These are phyloP conservation scores for Plasmopara viticola DNA, from an alignment of 352 stramenopile species.

Conservation along the genomic window DNA sequence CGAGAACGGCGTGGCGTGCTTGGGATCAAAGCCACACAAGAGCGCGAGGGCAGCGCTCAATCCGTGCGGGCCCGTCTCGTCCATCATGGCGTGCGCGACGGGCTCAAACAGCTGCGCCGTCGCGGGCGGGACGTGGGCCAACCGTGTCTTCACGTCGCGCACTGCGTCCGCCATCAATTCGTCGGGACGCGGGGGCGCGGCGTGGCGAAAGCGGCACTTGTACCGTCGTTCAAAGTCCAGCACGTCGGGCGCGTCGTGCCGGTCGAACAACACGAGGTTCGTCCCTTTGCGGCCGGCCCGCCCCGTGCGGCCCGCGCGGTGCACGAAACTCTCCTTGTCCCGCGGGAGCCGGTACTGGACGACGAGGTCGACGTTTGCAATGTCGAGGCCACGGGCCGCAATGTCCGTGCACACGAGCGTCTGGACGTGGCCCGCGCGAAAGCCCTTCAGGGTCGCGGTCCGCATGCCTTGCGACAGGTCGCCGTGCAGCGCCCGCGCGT, in stretches of 20 bases:
- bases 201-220: constrained; percentile 68
- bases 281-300: constrained; percentile 76
- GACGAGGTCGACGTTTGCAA: constrained; percentile 87
- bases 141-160: constrained; percentile 44
- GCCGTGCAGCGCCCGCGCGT: constrained; percentile 63
- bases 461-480: constrained; percentile 79
- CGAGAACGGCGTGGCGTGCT: constrained; percentile 55
- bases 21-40: constrained; percentile 69
- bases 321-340: constrained; percentile 93
- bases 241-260: constrained; percentile 55
- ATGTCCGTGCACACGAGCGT: constrained; percentile 90
- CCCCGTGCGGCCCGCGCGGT: constrained; percentile 88
- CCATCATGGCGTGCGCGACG: constrained; percentile 42
- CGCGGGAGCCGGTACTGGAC: constrained; percentile 91
- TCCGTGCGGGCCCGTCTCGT: constrained; percentile 44
- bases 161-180: constrained; percentile 54
- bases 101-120: constrained; percentile 53
- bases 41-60: constrained; percentile 65
- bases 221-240: constrained; percentile 70
- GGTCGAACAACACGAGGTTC: constrained; percentile 86
- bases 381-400: constrained; percentile 85
- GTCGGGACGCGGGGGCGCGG: constrained; percentile 45
- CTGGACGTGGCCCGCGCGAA: constrained; percentile 91
- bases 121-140: constrained; percentile 40
- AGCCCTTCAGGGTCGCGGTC: constrained; percentile 95